Conservation (phyloP, 495 filamentous ascomycete genomes). For the Viridothelium virens region DNA sequence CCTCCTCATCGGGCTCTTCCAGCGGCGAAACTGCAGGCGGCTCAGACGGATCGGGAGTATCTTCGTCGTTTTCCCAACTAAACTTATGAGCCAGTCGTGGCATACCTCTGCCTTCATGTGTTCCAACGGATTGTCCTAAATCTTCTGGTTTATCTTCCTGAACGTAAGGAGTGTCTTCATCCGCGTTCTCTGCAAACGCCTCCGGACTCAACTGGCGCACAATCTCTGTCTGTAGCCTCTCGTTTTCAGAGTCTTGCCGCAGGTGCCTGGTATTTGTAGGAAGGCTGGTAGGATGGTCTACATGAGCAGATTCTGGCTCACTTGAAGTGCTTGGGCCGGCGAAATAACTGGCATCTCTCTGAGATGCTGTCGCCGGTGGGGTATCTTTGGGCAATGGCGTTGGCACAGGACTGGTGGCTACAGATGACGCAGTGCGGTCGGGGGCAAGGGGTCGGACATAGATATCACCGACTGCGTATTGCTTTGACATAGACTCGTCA, state of each 20-base stretch:
- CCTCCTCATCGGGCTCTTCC: not conserved
- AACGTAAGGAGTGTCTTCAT: not conserved
- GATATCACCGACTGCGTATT: conserved; percentile 21
- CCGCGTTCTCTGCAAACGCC: not conserved
- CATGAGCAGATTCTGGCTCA: not conserved
- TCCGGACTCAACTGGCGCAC: conserved; percentile 61
- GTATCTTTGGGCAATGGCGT: conserved; percentile 30
- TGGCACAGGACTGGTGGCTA: conserved; percentile 25
- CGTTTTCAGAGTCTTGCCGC: conserved; percentile 61
- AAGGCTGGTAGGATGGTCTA: conserved; percentile 14
- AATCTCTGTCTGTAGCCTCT: conserved; percentile 71
- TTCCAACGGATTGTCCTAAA: not conserved
- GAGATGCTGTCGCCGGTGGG: not conserved
- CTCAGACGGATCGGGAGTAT: not conserved
- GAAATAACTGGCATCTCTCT: conserved; percentile 24
- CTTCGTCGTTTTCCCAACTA: conserved; percentile 30
- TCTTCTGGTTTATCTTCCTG: not conserved
- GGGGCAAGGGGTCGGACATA: conserved; percentile 25
- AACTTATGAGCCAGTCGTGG: conserved; percentile 30
- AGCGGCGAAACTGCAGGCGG: not conserved
- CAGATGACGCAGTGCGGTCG: conserved; percentile 25
- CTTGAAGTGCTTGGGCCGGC: conserved; percentile 15
- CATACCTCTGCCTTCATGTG: not conserved
- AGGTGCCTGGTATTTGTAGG: conserved; percentile 48
- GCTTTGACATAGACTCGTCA: not conserved